Percentiles rank a stretch among this genome's conserved stretches.
phyloP scores from a whole-genome alignment of 2,329 filamentous ascomycete species.

The Colletotrichum sp. region DNA sequence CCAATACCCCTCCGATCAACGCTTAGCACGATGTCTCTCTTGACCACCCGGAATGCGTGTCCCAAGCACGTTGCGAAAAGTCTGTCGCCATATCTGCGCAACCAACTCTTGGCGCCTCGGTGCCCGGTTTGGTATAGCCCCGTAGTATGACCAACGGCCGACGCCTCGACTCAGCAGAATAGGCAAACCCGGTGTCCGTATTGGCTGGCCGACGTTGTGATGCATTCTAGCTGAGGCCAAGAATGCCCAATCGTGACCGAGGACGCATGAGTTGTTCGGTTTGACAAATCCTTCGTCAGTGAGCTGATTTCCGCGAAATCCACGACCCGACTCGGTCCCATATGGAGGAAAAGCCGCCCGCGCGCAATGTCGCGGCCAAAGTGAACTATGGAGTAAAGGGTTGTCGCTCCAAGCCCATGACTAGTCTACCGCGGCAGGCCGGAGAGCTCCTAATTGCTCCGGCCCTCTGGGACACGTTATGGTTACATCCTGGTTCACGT shows the following conservation, averaged over 20 bases:
- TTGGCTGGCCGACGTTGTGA: background rate
- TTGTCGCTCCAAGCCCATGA: background rate
- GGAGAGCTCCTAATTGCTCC: background rate
- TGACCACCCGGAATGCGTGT: slow-evolving; percentile 16
- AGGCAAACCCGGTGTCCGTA: background rate
- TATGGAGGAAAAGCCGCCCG: background rate
- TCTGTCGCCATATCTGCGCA: background rate
- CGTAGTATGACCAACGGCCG: background rate
- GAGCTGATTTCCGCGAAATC: background rate
- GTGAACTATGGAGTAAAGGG: background rate
- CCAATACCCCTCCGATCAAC: slow-evolving; percentile 2
- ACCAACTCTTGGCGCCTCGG: slow-evolving; percentile 16
- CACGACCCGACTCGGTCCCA: background rate
- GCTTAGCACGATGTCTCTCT: background rate
- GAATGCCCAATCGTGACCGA: background rate
- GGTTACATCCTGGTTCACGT: background rate
- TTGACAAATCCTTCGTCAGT: background rate
- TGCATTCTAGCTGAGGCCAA: slow-evolving; percentile 1
- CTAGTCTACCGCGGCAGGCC: background rate
- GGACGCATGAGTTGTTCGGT: background rate
- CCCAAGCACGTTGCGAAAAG: slow-evolving; percentile 13
- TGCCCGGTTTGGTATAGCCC: slow-evolving; percentile 9
- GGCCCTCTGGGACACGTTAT: background rate
- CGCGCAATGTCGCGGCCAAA: background rate
- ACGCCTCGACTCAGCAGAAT: background rate